These are phyloP conservation scores for Euphorbia peplus DNA, from an alignment of 345 rosid genomes.

Conservation along the genomic window DNA sequence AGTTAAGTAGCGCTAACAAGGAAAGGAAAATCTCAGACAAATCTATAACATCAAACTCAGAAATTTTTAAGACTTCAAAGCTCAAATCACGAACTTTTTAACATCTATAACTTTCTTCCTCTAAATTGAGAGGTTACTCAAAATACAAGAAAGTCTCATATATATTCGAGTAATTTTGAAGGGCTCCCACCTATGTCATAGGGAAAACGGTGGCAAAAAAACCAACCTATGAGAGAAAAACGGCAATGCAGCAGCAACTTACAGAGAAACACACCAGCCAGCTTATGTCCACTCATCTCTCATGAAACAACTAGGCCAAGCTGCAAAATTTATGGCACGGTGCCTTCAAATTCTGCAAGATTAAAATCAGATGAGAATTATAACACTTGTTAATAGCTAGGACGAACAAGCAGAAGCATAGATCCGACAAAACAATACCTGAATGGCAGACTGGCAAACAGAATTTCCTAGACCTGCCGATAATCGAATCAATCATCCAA, in stretches of 20 bases:
- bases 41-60: neutral
- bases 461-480: conserved; percentile 3
- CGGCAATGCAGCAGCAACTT: conserved; percentile 1
- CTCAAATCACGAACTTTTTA: neutral
- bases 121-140: neutral
- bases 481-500: conserved; percentile 55
- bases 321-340: neutral
- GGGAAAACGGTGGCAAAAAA: conserved; percentile 11
- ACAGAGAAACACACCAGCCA: neutral
- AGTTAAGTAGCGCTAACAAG: neutral
- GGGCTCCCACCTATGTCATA: neutral
- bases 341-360: conserved; percentile 11
- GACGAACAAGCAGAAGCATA: neutral
- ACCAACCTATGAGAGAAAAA: neutral
- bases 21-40: neutral
- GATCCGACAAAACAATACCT: neutral
- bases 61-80: neutral
- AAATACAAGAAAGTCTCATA: neutral
- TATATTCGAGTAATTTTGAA: neutral
- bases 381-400: neutral
- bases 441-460: neutral
- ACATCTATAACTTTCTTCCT: neutral
- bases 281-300: neutral
- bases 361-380: neutral
- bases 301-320: neutral